phyloP scores from a whole-genome alignment of 495 filamentous ascomycete species.

The Xylaria longipes region DNA sequence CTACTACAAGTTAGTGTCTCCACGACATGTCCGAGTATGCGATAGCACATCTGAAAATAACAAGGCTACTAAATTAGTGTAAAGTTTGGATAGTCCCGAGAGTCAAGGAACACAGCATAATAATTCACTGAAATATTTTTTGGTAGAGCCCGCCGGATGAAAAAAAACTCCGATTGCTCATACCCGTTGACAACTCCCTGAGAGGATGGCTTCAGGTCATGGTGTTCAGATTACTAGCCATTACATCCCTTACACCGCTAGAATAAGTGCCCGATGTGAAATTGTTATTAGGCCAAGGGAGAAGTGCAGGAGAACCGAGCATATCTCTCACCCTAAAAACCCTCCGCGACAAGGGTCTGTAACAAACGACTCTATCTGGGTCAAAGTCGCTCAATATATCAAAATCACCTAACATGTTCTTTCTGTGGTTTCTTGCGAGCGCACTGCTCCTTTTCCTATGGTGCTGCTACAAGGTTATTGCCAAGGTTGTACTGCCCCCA shows the following conservation, averaged over 20 bases:
- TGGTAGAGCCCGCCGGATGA: background rate
- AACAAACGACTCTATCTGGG: background rate
- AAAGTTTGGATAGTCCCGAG: background rate
- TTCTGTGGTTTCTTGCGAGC: background rate
- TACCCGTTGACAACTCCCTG: too few relatives aligned
- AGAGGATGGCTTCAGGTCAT: background rate
- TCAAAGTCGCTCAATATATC: background rate
- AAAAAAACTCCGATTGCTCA: background rate
- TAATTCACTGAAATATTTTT: background rate
- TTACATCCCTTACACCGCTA: background rate
- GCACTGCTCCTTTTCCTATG: slow-evolving; percentile 2
- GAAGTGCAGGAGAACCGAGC: background rate
- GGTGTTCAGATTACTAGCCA: background rate
- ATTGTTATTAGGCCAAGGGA: background rate
- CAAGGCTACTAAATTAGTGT: background rate
- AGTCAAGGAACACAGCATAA: background rate
- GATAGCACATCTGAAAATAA: background rate
- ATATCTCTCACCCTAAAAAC: background rate
- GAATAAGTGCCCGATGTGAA: background rate
- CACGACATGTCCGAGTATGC: background rate
- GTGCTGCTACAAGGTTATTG: slow-evolving; percentile 5
- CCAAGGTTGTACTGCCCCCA: slow-evolving; percentile 9
- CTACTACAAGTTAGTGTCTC: background rate
- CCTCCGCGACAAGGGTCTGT: background rate
- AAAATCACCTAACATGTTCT: background rate